Base-by-base conservation (phyloP, 306 rosid species). In the Rosa chinensis region DNA sequence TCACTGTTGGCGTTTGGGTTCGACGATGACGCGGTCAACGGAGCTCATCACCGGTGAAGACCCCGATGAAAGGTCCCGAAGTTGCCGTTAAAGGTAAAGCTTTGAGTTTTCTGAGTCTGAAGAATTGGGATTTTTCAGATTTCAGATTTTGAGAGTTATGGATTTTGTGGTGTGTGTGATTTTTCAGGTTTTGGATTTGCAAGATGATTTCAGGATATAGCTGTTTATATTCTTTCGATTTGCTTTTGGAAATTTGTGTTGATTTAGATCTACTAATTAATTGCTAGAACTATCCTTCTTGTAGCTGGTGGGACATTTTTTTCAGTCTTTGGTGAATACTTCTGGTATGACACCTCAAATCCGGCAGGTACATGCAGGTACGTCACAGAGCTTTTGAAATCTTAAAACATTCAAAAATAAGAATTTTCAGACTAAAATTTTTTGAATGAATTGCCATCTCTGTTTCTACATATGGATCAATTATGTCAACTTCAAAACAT, bases 321-420 rank as follows among this genome's bases (percentile, higher is more conserved):
- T 94, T 89, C 97, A 94, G 88, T 94, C 99, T 25, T 55, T 92
- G 82, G 97, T 92, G 87, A 94, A 94, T 87, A 94, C 92, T 23
- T 95, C 99, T 76, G 99, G 98, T 25, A 87, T 95, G 99, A 95
- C 99, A 37, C 98, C 93, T 76, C 99, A 95, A 82, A 93, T 95
- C 48, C 90, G 83, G 21, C 98, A 95, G 99, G 99, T 25, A 25
- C n/a, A n/a, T n/a, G n/a, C 25, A 25, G 25, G 28, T 95, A 95
- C 71, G 70, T 47, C 43, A 49, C 52, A 4, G 64, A 73, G 82
- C 66, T 79, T 21, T 66, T 83, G 11, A 56, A 73, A n/a, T 44
- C 10, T 8, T 61, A n/a, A 49, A 40, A 20, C 37, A 62, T 62
- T 16, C 52, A 69, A 28, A 78, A 52, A 18, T 70, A 67, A 10